Evolutionary conservation across 495 filamentous ascomycete genomes (phyloP).

Genomic region (Evernia prunastri): DNA sequence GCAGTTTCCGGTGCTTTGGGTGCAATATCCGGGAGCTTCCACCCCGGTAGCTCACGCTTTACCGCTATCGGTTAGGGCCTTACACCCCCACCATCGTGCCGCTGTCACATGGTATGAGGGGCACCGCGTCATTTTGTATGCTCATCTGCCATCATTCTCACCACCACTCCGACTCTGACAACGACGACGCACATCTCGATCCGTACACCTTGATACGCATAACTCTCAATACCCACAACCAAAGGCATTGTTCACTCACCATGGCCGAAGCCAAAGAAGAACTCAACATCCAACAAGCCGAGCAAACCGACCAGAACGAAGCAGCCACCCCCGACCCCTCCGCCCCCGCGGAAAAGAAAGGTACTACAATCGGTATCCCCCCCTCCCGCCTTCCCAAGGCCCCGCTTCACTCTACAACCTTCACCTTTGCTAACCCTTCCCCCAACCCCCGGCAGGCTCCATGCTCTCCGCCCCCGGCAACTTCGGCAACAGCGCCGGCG

Average conservation of each 20-base stretch:
- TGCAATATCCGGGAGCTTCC: neutral
- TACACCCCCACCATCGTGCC: neutral
- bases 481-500: constrained; percentile 23
- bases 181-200: neutral
- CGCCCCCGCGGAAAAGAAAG: neutral
- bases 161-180: neutral
- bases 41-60: neutral
- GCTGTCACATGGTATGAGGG: neutral
- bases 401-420: neutral
- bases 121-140: neutral
- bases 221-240: neutral
- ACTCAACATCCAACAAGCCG: neutral
- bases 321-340: neutral
- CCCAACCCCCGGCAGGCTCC: neutral
- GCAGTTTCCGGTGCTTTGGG: neutral
- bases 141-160: neutral
- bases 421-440: neutral
- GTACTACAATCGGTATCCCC: neutral
- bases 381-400: neutral
- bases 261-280: constrained; percentile 12
- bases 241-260: neutral
- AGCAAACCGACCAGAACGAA: neutral
- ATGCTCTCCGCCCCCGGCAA: constrained; percentile 13
- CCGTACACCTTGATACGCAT: neutral
- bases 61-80: neutral